Conservation (phyloP, 2,329 filamentous ascomycete genomes). For the Albophoma yamanashiensis region DNA sequence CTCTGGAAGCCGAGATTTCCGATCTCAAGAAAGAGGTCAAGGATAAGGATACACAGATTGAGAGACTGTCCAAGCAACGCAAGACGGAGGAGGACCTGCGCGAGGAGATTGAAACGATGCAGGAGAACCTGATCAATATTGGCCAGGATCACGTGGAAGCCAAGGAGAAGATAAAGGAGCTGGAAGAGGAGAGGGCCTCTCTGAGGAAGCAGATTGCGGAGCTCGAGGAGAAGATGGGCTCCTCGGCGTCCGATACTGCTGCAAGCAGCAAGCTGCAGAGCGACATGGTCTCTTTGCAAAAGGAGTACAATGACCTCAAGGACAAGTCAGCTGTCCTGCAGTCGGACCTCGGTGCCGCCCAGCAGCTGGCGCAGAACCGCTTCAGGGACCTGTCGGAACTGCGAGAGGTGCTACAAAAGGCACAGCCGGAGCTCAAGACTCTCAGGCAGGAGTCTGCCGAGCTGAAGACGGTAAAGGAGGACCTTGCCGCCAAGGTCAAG, state of each 20-base stretch:
- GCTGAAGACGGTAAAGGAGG: constrained; percentile 65
- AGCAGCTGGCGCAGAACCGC: constrained; percentile 74
- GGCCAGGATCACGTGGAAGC: constrained; percentile 78
- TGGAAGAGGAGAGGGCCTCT: constrained; percentile 57
- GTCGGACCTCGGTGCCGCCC: constrained; percentile 74
- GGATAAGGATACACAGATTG: constrained; percentile 64
- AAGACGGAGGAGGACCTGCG: constrained; percentile 67
- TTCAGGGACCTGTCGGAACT: constrained; percentile 84
- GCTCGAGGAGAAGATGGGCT: constrained; percentile 59
- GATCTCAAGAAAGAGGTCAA: constrained; percentile 41
- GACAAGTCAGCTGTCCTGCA: constrained; percentile 59
- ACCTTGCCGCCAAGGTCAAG: constrained; percentile 45
- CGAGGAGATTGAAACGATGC: constrained; percentile 78
- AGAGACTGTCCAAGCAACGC: constrained; percentile 57
- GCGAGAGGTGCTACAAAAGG: constrained; percentile 68
- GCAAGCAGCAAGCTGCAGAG: constrained; percentile 44
- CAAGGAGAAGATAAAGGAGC: constrained; percentile 63
- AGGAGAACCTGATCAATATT: constrained; percentile 67
- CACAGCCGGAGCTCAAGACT: constrained; percentile 74
- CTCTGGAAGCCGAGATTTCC: constrained; percentile 36
- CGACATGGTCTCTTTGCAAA: constrained; percentile 46
- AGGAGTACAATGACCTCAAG: constrained; percentile 58
- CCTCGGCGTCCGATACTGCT: constrained; percentile 20
- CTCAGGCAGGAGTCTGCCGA: constrained; percentile 67
- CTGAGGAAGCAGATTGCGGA: constrained; percentile 52